Evolutionary conservation across 352 stramenopile species (phyloP), one percentile per base, ranked within the genome.

Genomic region (Chrysophaeum taylorii): DNA sequence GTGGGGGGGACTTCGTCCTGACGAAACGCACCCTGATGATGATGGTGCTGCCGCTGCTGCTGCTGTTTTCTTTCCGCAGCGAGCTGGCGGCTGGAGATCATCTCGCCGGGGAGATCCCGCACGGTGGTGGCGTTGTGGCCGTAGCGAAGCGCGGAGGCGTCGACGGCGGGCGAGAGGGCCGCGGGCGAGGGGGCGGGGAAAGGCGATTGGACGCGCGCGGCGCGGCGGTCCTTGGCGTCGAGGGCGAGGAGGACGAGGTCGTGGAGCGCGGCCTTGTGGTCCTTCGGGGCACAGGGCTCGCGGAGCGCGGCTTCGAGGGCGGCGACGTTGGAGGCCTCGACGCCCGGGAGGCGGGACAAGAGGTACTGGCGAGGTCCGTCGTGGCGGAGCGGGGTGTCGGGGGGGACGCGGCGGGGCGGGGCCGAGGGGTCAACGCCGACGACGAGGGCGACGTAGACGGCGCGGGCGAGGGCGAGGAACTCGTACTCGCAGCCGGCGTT

Each of bases 241-340:
- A 62, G 27, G 2, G 50, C 50, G n/a, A 35, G n/a, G n/a, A 62
- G 27, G 27, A 62, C 50, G 50, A 62, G 23, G 2, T 62, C 50
- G 50, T 62, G 50, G n/a, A 62, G 25, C 25, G 50, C 50, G 50
- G 35, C 38, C 50, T 62, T 62, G 15, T 62, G 50, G n/a, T 62
- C 50, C 50, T 62, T 62, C 5, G 14, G 7, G 27, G 50, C 7
- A 9, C 25, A 25, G 7, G 25, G 15, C 27, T 33, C 25, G 25
- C 50, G 23, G n/a, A 62, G 50, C 2, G 14, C 50, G n/a, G 14
- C 50, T 21, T 62, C 50, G 5, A 62, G 27, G 9, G 1, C 5
- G 2, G 7, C 7, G 27, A 62, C 50, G 50, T 33, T 25, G 4
- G 23, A 2, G 7, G 23, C 50, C 5, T 4, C 23, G 27, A 62